phyloP scores from a whole-genome alignment of 495 filamentous ascomycete genomes.

The Aspergillus homomorphus region DNA sequence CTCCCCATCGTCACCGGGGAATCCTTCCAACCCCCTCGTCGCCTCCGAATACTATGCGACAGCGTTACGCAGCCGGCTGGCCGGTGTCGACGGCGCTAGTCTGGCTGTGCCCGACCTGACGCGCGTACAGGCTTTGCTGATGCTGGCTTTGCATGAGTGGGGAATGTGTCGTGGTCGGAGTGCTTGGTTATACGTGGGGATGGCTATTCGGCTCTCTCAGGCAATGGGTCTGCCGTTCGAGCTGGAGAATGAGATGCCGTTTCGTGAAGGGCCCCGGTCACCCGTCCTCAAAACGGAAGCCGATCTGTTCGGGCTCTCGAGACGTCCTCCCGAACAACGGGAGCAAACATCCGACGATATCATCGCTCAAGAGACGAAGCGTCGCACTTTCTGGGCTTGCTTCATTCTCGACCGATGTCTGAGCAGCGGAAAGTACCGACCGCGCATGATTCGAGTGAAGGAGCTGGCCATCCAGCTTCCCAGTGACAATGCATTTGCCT shows the following conservation, averaged over 20 bases:
- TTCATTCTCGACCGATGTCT: slow-evolving; percentile 80
- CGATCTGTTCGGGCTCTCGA: slow-evolving; percentile 41
- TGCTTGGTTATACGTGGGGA: slow-evolving; percentile 75
- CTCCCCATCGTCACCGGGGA: slow-evolving; percentile 44
- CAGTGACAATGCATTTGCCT: slow-evolving; percentile 49
- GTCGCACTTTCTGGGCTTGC: slow-evolving; percentile 83
- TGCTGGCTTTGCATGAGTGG: slow-evolving; percentile 86
- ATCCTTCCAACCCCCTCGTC: slow-evolving; percentile 56
- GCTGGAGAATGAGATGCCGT: slow-evolving; percentile 43
- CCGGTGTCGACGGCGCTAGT: slow-evolving; percentile 48
- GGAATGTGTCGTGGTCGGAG: slow-evolving; percentile 70
- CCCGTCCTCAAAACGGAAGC: slow-evolving; percentile 41
- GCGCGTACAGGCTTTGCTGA: slow-evolving; percentile 71
- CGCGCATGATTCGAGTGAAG: slow-evolving; percentile 63
- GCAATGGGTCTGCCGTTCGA: slow-evolving; percentile 69
- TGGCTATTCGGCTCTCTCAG: slow-evolving; percentile 73
- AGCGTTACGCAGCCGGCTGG: slow-evolving; percentile 63
- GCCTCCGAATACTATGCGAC: slow-evolving; percentile 80
- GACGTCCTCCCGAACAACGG: slow-evolving; percentile 29
- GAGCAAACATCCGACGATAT: slow-evolving; percentile 52
- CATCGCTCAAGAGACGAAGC: slow-evolving; percentile 70
- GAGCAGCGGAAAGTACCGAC: slow-evolving; percentile 70
- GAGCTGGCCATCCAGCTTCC: slow-evolving; percentile 56
- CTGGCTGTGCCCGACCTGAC: slow-evolving; percentile 61
- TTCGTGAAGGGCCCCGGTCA: slow-evolving; percentile 42